Evolutionary conservation across 805 yeast species (phyloP).

Genomic region (Sugiyamaella chiloensis): DNA sequence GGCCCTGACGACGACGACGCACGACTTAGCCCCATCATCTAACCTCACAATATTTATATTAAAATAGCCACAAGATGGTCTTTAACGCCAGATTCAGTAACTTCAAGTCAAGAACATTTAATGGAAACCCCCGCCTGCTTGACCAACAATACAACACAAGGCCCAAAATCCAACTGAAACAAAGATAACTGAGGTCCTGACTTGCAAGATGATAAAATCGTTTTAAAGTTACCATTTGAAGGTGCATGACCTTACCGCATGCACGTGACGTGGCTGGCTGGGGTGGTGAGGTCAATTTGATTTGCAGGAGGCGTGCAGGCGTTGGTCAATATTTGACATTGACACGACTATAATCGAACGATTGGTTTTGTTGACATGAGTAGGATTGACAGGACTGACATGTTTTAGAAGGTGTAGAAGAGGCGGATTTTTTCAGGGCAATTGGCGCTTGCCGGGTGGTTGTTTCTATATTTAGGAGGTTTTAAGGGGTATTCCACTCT

Average conservation of each 20-base stretch:
- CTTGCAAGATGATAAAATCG: constrained; percentile 3
- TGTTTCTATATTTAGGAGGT: too few relatives aligned
- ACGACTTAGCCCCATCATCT: background rate
- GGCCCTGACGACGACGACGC: background rate
- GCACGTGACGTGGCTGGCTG: constrained; percentile 5
- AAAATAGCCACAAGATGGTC: too few relatives aligned
- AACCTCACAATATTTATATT: too few relatives aligned
- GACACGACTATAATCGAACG: too few relatives aligned
- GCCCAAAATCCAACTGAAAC: background rate
- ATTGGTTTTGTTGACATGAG: too few relatives aligned
- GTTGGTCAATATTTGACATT: too few relatives aligned
- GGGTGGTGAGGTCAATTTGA: background rate
- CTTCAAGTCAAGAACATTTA: background rate
- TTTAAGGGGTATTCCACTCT: too few relatives aligned
- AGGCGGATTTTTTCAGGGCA: too few relatives aligned
- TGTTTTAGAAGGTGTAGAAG: too few relatives aligned
- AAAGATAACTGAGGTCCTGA: background rate
- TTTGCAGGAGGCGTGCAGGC: too few relatives aligned
- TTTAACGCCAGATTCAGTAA: background rate
- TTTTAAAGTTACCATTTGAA: constrained; percentile 1
- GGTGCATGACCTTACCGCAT: background rate
- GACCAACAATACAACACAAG: background rate
- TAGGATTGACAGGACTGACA: too few relatives aligned
- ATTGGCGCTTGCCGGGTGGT: too few relatives aligned
- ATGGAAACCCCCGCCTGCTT: constrained; percentile 1